Base-by-base conservation (phyloP, 768 basidiomycete species). In the Pleurotus djamor region DNA sequence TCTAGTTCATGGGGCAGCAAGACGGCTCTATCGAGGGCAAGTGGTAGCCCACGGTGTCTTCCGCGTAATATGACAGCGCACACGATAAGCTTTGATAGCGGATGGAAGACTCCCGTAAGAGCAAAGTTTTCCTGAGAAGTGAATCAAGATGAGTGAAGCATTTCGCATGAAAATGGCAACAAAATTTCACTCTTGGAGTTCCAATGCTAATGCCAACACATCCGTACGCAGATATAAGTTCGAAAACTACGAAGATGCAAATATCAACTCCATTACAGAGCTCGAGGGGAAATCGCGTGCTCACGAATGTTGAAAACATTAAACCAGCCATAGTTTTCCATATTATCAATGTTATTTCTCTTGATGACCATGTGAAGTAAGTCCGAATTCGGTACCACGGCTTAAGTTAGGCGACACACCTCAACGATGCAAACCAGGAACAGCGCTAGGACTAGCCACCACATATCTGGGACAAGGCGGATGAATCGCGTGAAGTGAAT, bases 371-470 rank as follows among this genome's bases (percentile, higher is more conserved):
- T 28, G 21, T 3, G 21, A 28, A 28, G 21, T 28, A 28, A 28
- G 21, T 28, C 21, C 21, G 21, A 3, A 28, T 28, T 28, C 21
- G 21, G 21, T 28, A 28, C 21, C 21, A 28, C 21, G 21, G 21
- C 21, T 28, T 28, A 12, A 57, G 54, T 50, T 12, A 5, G 37
- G 14, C 6, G 14, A 28, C 80, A 58, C 61, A 92, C 93, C 82
- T 98, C 96, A 61, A 96, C 86, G 63, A 98, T 96, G 69, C 95
- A 97, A 44, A 98, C 78, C 1, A 96, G 71, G 73, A 95, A 94
- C 12, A 98, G 71, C 0, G 92, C 94, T 10, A 93, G 70, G 0
- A 78, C 90, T n/a, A 98, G 71, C 94, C 94, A 97, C 96, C 96
- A 97, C 83, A 97, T 93, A 72, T 97, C 95, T 94, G 61, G 6